A percentile compares a stretch with the other conserved stretches of the same genome.
Evolutionary conservation across 768 basidiomycete genomes (phyloP).

Genomic region (Austroboletus eburneus): DNA sequence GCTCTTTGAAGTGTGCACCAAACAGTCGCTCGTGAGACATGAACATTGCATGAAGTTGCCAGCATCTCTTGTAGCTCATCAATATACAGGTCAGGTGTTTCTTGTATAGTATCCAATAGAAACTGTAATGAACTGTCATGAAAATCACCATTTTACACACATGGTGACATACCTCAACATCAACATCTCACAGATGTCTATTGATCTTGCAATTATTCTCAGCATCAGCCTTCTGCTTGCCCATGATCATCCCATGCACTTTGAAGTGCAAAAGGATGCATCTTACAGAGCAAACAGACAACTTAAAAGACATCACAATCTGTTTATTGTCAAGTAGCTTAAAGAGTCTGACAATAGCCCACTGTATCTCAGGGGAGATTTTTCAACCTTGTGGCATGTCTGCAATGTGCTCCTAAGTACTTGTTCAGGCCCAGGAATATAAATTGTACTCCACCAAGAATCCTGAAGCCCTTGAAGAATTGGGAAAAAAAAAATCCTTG

Average conservation of each 20-base stretch:
- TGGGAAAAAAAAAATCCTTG: too few species aligned
- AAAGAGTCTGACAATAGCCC: neutral
- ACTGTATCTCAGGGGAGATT: neutral
- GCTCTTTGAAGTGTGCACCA: neutral
- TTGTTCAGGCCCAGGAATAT: neutral
- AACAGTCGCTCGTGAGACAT: neutral
- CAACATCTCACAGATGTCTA: neutral
- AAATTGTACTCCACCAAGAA: too few species aligned
- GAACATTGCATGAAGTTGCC: neutral
- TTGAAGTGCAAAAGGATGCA: neutral
- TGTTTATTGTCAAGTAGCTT: neutral
- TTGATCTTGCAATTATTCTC: neutral
- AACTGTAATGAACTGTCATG: neutral
- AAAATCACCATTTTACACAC: too few species aligned
- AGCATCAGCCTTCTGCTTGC: neutral
- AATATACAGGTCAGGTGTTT: neutral
- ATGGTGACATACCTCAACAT: neutral
- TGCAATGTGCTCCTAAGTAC: neutral
- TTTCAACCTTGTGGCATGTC: neutral
- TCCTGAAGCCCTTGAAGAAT: too few species aligned
- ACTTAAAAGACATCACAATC: neutral
- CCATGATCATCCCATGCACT: neutral
- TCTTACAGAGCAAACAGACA: neutral
- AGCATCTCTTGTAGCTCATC: constrained; percentile 1
- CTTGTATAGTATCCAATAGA: neutral